A percentile compares a stretch with the other conserved stretches of the same genome.
Conservation (phyloP, 371 early-diverging fungal species). For the Mortierella sp. region DNA sequence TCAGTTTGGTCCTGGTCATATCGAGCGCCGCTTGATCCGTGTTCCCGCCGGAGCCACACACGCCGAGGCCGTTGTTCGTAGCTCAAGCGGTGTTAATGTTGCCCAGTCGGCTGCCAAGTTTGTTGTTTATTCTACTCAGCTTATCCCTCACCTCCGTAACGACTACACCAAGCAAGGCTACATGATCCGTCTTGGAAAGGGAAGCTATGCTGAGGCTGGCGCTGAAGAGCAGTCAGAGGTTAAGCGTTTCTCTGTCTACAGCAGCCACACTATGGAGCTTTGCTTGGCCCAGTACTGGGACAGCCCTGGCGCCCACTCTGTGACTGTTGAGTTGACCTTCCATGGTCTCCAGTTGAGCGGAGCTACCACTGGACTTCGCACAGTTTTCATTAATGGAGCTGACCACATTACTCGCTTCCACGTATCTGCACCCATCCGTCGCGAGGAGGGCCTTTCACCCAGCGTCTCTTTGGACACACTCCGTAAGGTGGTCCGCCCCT, state of each 20-base stretch:
- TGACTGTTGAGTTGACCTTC: slow-evolving; percentile 83
- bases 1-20: slow-evolving; percentile 82
- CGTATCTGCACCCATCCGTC: slow-evolving; percentile 74
- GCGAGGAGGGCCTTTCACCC: slow-evolving; percentile 78
- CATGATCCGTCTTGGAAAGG: slow-evolving; percentile 69
- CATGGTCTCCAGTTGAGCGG: slow-evolving; percentile 82
- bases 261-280: slow-evolving; percentile 84
- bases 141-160: slow-evolving; percentile 80
- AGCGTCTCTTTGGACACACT: slow-evolving; percentile 72
- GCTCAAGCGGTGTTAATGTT: slow-evolving; percentile 25
- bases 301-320: slow-evolving; percentile 75
- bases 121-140: slow-evolving; percentile 70
- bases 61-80: slow-evolving; percentile 60
- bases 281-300: slow-evolving; percentile 93
- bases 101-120: slow-evolving; percentile 50
- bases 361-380: slow-evolving; percentile 56
- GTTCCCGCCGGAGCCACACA: slow-evolving; percentile 88
- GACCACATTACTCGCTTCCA: slow-evolving; percentile 79
- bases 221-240: slow-evolving; percentile 71
- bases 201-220: slow-evolving; percentile 71
- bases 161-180: slow-evolving; percentile 71
- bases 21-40: slow-evolving; percentile 83
- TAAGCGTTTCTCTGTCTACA: slow-evolving; percentile 75
- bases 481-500: slow-evolving; percentile 80
- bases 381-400: slow-evolving; percentile 74